These are phyloP conservation scores for Barbarea vulgaris DNA, from an alignment of 345 rosid species.

Conservation along the genomic window DNA sequence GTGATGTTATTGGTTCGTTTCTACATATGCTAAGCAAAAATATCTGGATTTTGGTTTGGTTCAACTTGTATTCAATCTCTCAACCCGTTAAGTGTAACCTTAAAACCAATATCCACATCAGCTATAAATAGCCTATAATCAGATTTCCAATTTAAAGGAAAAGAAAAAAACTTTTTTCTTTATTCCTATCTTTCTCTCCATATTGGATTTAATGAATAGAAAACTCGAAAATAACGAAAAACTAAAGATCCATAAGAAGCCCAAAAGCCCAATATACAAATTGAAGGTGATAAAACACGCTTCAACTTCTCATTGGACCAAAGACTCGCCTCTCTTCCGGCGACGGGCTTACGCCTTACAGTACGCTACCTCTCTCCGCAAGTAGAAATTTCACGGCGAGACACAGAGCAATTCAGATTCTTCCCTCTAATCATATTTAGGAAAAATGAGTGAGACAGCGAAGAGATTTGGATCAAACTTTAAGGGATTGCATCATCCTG, in stretches of 20 bases:
- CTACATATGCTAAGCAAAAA: too few species aligned
- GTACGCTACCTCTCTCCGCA: not conserved
- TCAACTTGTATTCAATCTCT: too few species aligned
- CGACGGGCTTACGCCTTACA: slow-evolving; percentile 4
- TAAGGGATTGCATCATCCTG: slow-evolving; percentile 47
- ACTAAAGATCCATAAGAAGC: not conserved
- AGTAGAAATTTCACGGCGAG: slow-evolving; percentile 11
- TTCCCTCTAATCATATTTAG: not conserved
- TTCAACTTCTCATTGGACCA: not conserved
- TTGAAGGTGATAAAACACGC: not conserved
- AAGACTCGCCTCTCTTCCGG: not conserved
- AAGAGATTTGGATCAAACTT: slow-evolving; percentile 41
- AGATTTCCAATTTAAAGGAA: too few species aligned
- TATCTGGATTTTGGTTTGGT: too few species aligned
- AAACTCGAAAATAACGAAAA: too few species aligned
- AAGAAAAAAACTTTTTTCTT: too few species aligned
- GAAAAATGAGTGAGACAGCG: slow-evolving; percentile 36
- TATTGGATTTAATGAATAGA: too few species aligned
- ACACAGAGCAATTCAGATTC: not conserved
- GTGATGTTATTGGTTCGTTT: too few species aligned
- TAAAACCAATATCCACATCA: too few species aligned
- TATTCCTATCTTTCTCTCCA: too few species aligned
- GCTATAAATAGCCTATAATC: too few species aligned
- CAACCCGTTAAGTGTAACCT: too few species aligned
- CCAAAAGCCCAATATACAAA: slow-evolving; percentile 14